Percentiles rank a stretch among this genome's conserved stretches.
Evolutionary conservation across 805 yeast genomes (phyloP).

Genomic region (Starmerella khaoyaiensis): DNA sequence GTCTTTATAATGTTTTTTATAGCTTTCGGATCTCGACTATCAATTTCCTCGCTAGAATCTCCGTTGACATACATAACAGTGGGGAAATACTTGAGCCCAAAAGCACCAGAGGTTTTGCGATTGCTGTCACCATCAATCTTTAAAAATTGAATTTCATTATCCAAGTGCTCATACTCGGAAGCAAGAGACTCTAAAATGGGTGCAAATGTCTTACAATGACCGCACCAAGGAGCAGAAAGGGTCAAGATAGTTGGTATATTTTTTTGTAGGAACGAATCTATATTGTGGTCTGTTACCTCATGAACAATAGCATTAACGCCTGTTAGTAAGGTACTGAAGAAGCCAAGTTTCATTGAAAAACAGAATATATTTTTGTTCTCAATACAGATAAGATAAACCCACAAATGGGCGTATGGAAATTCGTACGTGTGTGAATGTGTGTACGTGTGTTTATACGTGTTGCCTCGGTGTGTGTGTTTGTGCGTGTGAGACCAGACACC

Average conservation of each 20-base stretch:
- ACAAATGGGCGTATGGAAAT: too few species aligned
- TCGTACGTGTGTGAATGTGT: too few species aligned
- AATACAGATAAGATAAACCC: too few species aligned
- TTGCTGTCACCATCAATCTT: constrained; percentile 52
- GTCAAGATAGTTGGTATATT: constrained; percentile 59
- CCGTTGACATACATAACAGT: constrained; percentile 46
- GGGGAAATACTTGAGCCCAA: constrained; percentile 52
- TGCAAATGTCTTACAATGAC: constrained; percentile 81
- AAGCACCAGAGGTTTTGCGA: constrained; percentile 37
- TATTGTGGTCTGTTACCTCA: constrained; percentile 38
- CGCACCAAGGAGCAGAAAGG: constrained; percentile 77
- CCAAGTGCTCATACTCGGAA: constrained; percentile 39
- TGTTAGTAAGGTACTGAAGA: constrained; percentile 86
- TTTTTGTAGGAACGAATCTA: constrained; percentile 44
- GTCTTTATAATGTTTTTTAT: constrained; percentile 37
- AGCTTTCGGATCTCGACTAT: constrained; percentile 39
- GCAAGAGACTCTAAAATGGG: constrained; percentile 78
- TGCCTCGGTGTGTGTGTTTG: background rate
- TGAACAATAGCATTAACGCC: constrained; percentile 41
- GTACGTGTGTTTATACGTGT: too few species aligned
- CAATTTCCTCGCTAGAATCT: constrained; percentile 39
- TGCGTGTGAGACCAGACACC: background rate
- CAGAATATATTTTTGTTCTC: too few species aligned
- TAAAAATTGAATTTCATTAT: constrained; percentile 35
- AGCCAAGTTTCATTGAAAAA: background rate